phyloP scores from a whole-genome alignment of 306 rosid species.

The Sechiopsis laciniata region DNA sequence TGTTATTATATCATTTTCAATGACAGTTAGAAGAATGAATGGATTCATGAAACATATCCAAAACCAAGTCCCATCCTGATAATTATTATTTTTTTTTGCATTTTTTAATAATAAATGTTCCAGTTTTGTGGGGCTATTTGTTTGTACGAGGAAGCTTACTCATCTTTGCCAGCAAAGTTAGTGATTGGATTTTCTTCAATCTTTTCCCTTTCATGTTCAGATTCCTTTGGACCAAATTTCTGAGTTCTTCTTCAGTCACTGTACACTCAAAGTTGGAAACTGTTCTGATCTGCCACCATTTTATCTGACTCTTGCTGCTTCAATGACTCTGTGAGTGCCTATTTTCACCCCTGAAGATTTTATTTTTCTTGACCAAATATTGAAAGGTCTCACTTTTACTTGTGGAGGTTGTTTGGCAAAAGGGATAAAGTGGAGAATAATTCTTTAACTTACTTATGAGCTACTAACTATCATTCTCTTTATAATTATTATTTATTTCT shows the following conservation, averaged over 20 bases:
- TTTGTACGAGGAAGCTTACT: conserved; percentile 14
- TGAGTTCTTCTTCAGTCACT: not conserved
- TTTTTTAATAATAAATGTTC: conserved; percentile 14
- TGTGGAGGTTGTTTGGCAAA: too few species aligned
- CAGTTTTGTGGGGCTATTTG: conserved; percentile 21
- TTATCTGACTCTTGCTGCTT: not conserved
- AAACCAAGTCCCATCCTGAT: conserved; percentile 10
- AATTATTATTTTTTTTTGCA: conserved; percentile 3
- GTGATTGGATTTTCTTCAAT: conserved; percentile 13
- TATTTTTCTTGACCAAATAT: not conserved
- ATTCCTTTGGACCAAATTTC: conserved; percentile 2
- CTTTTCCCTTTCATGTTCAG: not conserved
- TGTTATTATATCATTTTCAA: conserved; percentile 8
- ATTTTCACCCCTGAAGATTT: not conserved
- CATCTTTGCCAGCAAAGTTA: not conserved
- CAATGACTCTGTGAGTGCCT: not conserved
- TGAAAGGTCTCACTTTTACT: not conserved
- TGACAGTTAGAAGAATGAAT: conserved; percentile 6
- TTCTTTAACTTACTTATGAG: too few species aligned
- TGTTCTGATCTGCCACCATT: conserved; percentile 1
- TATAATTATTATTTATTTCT: too few species aligned
- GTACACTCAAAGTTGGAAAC: not conserved
- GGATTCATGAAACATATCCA: conserved; percentile 8
- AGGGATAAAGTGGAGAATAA: too few species aligned
- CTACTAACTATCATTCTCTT: too few species aligned